Evolutionary conservation across 2,329 filamentous ascomycete species (phyloP), one percentile per base, ranked within the genome.

Genomic region (Fusarium oligoseptatum): DNA sequence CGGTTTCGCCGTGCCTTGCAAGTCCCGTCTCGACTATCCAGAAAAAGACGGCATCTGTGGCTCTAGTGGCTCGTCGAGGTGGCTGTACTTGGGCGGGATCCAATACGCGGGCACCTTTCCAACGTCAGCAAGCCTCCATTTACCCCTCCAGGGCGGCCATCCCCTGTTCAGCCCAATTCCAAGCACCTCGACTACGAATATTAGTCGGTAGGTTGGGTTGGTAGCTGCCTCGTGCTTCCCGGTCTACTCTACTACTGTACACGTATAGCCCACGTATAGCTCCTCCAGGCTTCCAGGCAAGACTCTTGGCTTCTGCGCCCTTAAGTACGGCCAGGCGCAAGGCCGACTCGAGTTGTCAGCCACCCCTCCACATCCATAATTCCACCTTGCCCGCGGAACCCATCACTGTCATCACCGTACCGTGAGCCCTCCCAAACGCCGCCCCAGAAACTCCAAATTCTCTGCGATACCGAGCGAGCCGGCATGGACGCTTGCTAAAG

Each of bases 181-280:
- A 63, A 75, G 62, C 60, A 70, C 58, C 48, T 64, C 66, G n/a
- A 67, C 70, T 73, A 73, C 68, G 64, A 74, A 74, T 66, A 73
- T 71, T 76, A 72, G 72, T 70, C 63, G 41, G 68, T 67, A 58
- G 64, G 68, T 67, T 60, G 64, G 48, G 15, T 32, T 52, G 52
- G 70, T 73, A 48, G 73, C 70, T 77, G 66, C 70, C 70, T 78
- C 60, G 70, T 73, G 66, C 64, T 72, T 29, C 48, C 48, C 48
- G 48, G 48, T 52, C 29, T 63, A 48, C 39, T 61, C 29, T 63
- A 48, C 39, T 61, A 60, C 66, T 76, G 73, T 74, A 69, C 76
- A 77, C 76, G 76, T 73, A 77, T 71, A 73, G 68, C 60, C 68
- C 67, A 75, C 72, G 56, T 73, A 75, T 67, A 70, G 66, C 66